Base-by-base conservation (phyloP, 164 flowering plant species). In the Macadamia integrifolia region DNA sequence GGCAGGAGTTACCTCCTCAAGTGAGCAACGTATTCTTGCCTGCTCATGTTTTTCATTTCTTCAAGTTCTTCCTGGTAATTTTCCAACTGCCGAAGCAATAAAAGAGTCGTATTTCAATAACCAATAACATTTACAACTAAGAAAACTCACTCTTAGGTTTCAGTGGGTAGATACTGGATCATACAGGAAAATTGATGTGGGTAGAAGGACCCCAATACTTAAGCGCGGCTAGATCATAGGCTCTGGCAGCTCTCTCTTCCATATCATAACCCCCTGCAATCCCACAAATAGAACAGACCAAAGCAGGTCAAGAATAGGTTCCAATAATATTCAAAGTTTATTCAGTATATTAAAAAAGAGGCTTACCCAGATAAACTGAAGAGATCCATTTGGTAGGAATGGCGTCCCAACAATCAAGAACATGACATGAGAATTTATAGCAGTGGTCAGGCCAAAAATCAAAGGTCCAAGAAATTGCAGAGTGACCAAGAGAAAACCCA, bases 211-310 rank as follows among this genome's bases (percentile, higher is more conserved):
- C 97, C 96, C 97, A 92, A 69, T 89, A 92, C 79, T 92, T 92
- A 14, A 92, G 86, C 1, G 97, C 97, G 0, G 97, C 97, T 55
- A 85, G 85, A 79, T 92, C 98, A 75, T 90, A 92, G 52, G 98
- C 88, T 79, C 90, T 86, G 4, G 98, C 94, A 49, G 98, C 94
- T 82, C 90, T 92, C 74, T 87, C 93, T 78, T 92, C 98, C 93
- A 84, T 84, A 52, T 92, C 93, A 84, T 92, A 92, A 13, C 98
- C 94, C 31, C 98, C 98, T 92, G 70, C 35, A 68, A 61, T 52
- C 14, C 61, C 65, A 44, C 32, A 23, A 9, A 46, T 61, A 8
- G 61, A 28, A 72, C 13, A 62, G 66, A 60, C 23, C 32, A 48
- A 10, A 43, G 23, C 56, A 53, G 58, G 58, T 46, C 6, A 49